A percentile compares a stretch with the other conserved stretches of the same genome.
phyloP scores from a whole-genome alignment of 495 filamentous ascomycete genomes.

The Thermochaetoides thermophila region DNA sequence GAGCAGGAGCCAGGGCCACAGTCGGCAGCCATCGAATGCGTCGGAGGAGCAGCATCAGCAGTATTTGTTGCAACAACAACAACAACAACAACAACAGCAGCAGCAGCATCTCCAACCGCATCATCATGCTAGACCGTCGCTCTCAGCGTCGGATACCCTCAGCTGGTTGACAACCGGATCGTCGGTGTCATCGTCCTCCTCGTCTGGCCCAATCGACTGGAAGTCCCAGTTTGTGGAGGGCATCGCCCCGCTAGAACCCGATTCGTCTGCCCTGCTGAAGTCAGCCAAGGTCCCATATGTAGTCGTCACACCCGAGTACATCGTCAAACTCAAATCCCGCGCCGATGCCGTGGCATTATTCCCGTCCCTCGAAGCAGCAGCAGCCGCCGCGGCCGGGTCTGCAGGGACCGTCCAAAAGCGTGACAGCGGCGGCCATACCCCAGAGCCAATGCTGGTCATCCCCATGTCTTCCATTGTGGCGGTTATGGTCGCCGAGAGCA shows the following conservation, averaged over 20 bases:
- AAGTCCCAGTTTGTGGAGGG: constrained; percentile 25
- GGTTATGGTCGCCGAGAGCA: constrained; percentile 66
- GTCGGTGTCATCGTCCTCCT: constrained; percentile 4
- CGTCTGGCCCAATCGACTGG: constrained; percentile 17
- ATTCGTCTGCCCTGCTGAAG: constrained; percentile 63
- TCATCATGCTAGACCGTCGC: constrained; percentile 12
- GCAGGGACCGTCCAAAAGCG: no score
- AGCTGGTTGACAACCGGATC: constrained; percentile 5
- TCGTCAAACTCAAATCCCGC: constrained; percentile 67
- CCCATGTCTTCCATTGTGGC: constrained; percentile 62
- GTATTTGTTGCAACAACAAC: no score
- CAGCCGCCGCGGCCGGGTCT: not conserved
- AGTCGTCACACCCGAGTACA: constrained; percentile 74
- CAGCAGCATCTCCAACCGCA: no score
- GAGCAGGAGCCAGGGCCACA: no score
- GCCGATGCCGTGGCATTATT: constrained; percentile 39
- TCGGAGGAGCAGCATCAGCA: no score
- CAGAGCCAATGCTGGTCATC: constrained; percentile 28
- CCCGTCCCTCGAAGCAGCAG: constrained; percentile 16
- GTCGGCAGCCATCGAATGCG: no score
- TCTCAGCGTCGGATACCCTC: constrained; percentile 9
- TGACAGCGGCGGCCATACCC: constrained; percentile 6
- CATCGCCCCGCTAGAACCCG: constrained; percentile 67
- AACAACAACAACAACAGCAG: no score
- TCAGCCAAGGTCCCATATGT: constrained; percentile 81